Evolutionary conservation across 2,329 filamentous ascomycete species (phyloP).

Genomic region (Botrytis fabae): DNA sequence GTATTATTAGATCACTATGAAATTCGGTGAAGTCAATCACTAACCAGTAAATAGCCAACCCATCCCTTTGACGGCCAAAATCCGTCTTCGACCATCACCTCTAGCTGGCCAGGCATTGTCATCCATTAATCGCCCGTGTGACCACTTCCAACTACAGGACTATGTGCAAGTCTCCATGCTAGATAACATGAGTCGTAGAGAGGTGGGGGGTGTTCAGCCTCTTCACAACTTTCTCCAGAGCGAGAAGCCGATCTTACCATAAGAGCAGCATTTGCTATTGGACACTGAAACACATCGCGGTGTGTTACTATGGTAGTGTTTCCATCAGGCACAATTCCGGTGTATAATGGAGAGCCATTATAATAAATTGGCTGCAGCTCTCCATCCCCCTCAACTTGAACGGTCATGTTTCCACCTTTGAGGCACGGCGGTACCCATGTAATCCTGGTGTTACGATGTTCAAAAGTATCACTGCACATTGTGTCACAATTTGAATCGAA

Average conservation of each 20-base stretch:
- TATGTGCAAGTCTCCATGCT: neutral
- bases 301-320: neutral
- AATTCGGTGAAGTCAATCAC: too few species aligned
- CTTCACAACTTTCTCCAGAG: neutral
- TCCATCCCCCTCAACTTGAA: neutral
- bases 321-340: neutral
- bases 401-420: neutral
- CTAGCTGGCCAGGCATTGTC: neutral
- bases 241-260: neutral
- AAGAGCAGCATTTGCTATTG: neutral
- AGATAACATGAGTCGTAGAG: neutral
- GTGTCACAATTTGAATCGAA: neutral
- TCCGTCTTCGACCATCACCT: neutral
- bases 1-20: neutral
- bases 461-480: neutral
- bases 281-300: neutral
- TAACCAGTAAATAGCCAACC: too few species aligned
- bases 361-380: neutral
- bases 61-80: too few species aligned
- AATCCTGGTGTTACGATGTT: neutral
- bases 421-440: neutral
- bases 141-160: neutral
- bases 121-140: neutral
- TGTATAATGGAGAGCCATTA: neutral
- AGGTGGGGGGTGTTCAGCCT: neutral